phyloP scores from a whole-genome alignment of 2,329 filamentous ascomycete genomes.

The Diaporthe humulicola region DNA sequence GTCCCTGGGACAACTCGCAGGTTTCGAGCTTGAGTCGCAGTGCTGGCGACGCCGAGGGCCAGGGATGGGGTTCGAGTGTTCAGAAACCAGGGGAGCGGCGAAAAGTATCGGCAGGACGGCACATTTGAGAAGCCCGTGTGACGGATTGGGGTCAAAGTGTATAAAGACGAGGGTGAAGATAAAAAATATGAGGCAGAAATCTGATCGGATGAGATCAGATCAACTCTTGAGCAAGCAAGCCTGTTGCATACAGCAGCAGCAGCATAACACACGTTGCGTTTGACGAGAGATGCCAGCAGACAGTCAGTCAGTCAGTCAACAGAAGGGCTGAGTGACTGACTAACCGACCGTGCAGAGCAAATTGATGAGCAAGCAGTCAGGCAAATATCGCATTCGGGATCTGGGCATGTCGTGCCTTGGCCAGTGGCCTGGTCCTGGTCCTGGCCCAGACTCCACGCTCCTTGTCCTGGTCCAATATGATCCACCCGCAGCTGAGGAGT shows the following conservation, averaged over 20 bases:
- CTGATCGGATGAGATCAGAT: not conserved
- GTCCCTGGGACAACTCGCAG: not conserved
- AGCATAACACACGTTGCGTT: not conserved
- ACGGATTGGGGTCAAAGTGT: not conserved
- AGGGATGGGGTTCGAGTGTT: constrained; percentile 11
- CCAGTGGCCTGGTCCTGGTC: not conserved
- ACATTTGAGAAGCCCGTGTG: not conserved
- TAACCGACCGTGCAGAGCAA: not conserved
- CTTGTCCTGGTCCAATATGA: constrained; percentile 6
- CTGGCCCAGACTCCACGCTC: too few relatives aligned
- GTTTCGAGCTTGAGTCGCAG: constrained; percentile 17
- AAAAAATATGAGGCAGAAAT: not conserved
- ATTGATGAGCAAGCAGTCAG: not conserved
- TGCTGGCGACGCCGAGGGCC: not conserved
- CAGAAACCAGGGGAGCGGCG: constrained; percentile 4
- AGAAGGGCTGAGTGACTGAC: not conserved
- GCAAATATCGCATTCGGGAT: constrained; percentile 13
- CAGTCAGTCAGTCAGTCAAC: too few relatives aligned
- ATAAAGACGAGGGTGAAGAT: not conserved
- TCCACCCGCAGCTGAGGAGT: not conserved
- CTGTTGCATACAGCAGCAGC: not conserved
- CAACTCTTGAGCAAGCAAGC: not conserved
- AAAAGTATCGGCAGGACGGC: constrained; percentile 15
- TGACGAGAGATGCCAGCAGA: not conserved
- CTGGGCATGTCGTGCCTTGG: constrained; percentile 19